These are phyloP conservation scores for Diaporthe sp. DNA, from an alignment of 2,329 filamentous ascomycete genomes.

Conservation along the genomic window DNA sequence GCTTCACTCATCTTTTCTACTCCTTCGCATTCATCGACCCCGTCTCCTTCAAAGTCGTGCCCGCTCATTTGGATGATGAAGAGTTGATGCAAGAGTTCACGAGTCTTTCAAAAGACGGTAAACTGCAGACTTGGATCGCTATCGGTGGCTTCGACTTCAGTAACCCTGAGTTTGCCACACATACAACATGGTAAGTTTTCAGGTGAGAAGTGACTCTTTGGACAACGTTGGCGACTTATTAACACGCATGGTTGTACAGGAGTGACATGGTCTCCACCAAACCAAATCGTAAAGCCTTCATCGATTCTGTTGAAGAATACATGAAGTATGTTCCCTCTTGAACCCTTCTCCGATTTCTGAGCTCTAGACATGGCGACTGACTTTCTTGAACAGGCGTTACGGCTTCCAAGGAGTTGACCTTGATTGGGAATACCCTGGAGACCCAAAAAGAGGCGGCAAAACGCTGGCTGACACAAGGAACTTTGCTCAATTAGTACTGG, in stretches of 20 bases:
- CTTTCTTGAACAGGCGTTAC: slow-evolving; percentile 37
- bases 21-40: slow-evolving; percentile 45
- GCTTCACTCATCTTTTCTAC: slow-evolving; percentile 47
- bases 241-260: background rate
- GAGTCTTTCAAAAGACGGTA: slow-evolving; percentile 35
- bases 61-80: slow-evolving; percentile 38
- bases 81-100: slow-evolving; percentile 41
- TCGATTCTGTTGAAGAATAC: slow-evolving; percentile 46
- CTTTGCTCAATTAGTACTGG: slow-evolving; percentile 46
- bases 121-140: slow-evolving; percentile 44
- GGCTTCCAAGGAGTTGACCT: slow-evolving; percentile 56
- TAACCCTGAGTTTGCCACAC: slow-evolving; percentile 34
- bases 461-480: slow-evolving; percentile 48
- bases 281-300: slow-evolving; percentile 47
- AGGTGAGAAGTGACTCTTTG: no score
- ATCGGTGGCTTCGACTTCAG: slow-evolving; percentile 45
- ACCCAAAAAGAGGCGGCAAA: slow-evolving; percentile 47
- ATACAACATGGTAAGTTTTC: slow-evolving; percentile 40
- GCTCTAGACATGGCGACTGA: background rate
- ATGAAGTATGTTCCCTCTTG: slow-evolving; percentile 36
- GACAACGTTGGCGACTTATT: background rate
- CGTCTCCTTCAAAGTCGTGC: slow-evolving; percentile 40
- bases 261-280: slow-evolving; percentile 41
- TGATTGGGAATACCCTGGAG: slow-evolving; percentile 44
- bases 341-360: background rate